Percentiles rank a stretch among this genome's conserved stretches.
Evolutionary conservation across 2,329 filamentous ascomycete species (phyloP).

Genomic region (Septoria linicola): DNA sequence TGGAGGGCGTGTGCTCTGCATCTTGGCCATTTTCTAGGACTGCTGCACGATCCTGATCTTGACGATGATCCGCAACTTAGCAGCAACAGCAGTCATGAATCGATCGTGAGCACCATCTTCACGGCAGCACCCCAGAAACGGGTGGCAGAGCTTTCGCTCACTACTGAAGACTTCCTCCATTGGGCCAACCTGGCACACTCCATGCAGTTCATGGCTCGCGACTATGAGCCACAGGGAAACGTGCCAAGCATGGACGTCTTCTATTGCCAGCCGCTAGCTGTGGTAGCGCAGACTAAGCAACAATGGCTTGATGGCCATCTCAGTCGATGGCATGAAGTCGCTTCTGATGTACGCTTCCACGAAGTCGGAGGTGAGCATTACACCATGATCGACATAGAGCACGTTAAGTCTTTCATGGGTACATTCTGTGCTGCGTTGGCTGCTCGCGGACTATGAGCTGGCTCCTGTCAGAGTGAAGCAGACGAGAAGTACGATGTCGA

Average conservation of each 20-base stretch:
- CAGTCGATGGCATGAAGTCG: constrained; percentile 28
- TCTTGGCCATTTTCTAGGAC: constrained; percentile 43
- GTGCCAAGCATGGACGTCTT: constrained; percentile 47
- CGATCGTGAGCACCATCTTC: constrained; percentile 1
- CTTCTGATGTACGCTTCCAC: constrained; percentile 18
- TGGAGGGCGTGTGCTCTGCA: constrained; percentile 45
- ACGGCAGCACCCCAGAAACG: neutral
- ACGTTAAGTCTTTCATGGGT: constrained; percentile 24
- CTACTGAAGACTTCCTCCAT: neutral
- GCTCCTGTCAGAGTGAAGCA: neutral
- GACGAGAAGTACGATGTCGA: too few species aligned
- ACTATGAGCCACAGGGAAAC: constrained; percentile 45
- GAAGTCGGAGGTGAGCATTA: constrained; percentile 29
- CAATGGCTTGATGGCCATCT: constrained; percentile 36
- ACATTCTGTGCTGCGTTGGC: constrained; percentile 9
- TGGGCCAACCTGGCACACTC: constrained; percentile 12
- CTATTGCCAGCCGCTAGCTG: constrained; percentile 39
- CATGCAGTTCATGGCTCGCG: constrained; percentile 13
- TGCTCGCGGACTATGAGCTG: constrained; percentile 8
- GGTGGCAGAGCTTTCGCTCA: neutral
- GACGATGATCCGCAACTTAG: neutral
- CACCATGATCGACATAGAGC: constrained; percentile 26
- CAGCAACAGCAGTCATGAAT: neutral
- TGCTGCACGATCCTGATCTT: constrained; percentile 36
- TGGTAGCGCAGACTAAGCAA: constrained; percentile 29